Conservation (phyloP, 2,329 filamentous ascomycete species). For the Pseudocercospora fuligena region DNA sequence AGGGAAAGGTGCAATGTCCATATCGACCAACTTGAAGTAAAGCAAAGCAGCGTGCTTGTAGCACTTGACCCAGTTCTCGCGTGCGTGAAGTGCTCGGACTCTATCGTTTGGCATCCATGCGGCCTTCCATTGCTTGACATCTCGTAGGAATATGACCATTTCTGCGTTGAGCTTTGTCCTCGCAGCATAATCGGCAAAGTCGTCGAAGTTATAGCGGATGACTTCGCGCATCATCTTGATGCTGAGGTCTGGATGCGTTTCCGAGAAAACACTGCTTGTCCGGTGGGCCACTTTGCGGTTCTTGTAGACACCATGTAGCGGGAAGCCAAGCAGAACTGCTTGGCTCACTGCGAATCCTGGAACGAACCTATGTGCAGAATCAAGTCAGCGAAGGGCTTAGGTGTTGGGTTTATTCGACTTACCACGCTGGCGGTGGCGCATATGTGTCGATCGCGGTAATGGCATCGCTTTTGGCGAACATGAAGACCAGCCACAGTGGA, state of each 20-base stretch:
- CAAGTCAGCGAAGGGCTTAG: neutral
- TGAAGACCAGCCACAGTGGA: constrained; percentile 10
- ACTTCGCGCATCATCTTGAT: constrained; percentile 2
- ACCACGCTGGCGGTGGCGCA: constrained; percentile 5
- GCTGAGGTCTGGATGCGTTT: neutral
- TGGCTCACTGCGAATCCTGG: constrained; percentile 11
- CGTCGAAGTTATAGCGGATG: neutral
- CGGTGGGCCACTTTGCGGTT: neutral
- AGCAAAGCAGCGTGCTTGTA: constrained; percentile 14
- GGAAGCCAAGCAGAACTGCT: constrained; percentile 6
- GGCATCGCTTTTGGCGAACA: constrained; percentile 1
- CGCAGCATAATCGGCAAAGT: constrained; percentile 7
- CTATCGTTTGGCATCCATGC: neutral
- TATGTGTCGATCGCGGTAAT: neutral
- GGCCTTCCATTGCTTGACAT: constrained; percentile 3
- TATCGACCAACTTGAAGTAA: constrained; percentile 7
- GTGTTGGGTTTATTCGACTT: neutral
- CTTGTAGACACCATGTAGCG: constrained; percentile 5
- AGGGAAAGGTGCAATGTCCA: neutral
- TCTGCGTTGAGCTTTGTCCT: constrained; percentile 9
- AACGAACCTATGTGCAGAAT: neutral
- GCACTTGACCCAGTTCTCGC: constrained; percentile 1
- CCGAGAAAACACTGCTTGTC: neutral
- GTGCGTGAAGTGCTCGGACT: neutral
- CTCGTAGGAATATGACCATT: constrained; percentile 6